Conservation (phyloP, 2,329 filamentous ascomycete genomes). For the Blastomyces parvus region DNA sequence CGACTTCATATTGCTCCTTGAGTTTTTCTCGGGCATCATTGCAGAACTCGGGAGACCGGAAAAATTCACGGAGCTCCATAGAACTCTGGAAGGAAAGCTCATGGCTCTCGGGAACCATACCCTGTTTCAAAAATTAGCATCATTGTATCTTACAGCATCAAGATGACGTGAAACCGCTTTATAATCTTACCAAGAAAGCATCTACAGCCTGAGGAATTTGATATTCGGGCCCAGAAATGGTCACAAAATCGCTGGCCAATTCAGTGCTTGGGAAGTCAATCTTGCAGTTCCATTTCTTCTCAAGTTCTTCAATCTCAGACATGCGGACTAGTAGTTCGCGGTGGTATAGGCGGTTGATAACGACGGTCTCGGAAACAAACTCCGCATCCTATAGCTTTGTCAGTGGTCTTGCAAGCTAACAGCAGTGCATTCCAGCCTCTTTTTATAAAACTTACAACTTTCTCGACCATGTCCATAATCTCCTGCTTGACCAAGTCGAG, state of each 20-base stretch:
- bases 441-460: constrained; percentile 56
- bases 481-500: constrained; percentile 96
- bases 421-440: neutral
- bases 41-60: constrained; percentile 71
- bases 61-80: constrained; percentile 65
- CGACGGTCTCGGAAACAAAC: constrained; percentile 87
- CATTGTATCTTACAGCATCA: neutral
- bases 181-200: constrained; percentile 63
- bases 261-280: constrained; percentile 97
- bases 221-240: constrained; percentile 92
- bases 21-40: constrained; percentile 73
- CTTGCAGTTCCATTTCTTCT: constrained; percentile 99
- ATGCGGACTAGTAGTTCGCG: constrained; percentile 85
- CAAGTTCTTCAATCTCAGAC: constrained; percentile 80
- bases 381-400: constrained; percentile 63
- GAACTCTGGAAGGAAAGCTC: constrained; percentile 76
- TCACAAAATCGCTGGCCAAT: constrained; percentile 91
- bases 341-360: constrained; percentile 90
- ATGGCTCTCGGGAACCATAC: constrained; percentile 95
- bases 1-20: constrained; percentile 84
- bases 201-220: constrained; percentile 96
- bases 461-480: constrained; percentile 98
- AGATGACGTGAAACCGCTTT: neutral
- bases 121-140: constrained; percentile 42
- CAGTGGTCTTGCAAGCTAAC: constrained; percentile 8